Percentiles rank a stretch among this genome's conserved stretches.
Evolutionary conservation across 805 yeast species (phyloP).

Genomic region (Candida chauliodis): DNA sequence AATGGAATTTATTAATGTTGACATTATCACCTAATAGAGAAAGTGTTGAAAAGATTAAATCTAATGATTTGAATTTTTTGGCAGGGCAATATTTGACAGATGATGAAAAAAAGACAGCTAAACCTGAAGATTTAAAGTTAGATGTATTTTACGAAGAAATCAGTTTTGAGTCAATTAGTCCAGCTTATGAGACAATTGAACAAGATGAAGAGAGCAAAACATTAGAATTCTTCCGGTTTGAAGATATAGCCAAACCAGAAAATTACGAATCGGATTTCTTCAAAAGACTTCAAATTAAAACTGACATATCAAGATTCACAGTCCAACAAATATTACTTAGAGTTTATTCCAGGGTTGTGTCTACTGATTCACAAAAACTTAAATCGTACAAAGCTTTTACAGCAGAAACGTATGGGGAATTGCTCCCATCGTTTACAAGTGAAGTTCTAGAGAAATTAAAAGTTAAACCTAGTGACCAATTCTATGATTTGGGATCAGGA

Average conservation of each 20-base stretch:
- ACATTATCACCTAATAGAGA: conserved; percentile 29
- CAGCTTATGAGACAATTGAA: conserved; percentile 8
- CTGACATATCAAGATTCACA: conserved; percentile 30
- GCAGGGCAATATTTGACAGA: conserved; percentile 15
- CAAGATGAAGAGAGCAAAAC: neutral
- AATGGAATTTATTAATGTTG: conserved; percentile 40
- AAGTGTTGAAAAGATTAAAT: conserved; percentile 9
- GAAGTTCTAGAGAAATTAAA: conserved; percentile 58
- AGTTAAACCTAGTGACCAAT: conserved; percentile 50
- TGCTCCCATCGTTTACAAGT: conserved; percentile 73
- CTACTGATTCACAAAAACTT: conserved; percentile 65
- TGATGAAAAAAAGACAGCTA: conserved; percentile 13
- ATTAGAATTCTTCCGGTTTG: neutral
- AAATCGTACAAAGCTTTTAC: conserved; percentile 81
- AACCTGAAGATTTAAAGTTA: conserved; percentile 18
- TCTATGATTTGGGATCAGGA: conserved; percentile 89
- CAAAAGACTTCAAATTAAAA: conserved; percentile 17
- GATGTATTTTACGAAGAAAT: conserved; percentile 18
- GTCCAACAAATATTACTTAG: conserved; percentile 70
- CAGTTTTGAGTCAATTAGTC: conserved; percentile 11
- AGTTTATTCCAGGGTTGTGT: conserved; percentile 72
- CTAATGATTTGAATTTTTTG: conserved; percentile 21
- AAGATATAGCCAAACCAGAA: conserved; percentile 14
- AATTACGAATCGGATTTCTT: conserved; percentile 20
- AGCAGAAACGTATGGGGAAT: conserved; percentile 86